A percentile compares a stretch with the other conserved stretches of the same genome.
Conservation (phyloP, 106 monocot species). For the Dioscorea alata region DNA sequence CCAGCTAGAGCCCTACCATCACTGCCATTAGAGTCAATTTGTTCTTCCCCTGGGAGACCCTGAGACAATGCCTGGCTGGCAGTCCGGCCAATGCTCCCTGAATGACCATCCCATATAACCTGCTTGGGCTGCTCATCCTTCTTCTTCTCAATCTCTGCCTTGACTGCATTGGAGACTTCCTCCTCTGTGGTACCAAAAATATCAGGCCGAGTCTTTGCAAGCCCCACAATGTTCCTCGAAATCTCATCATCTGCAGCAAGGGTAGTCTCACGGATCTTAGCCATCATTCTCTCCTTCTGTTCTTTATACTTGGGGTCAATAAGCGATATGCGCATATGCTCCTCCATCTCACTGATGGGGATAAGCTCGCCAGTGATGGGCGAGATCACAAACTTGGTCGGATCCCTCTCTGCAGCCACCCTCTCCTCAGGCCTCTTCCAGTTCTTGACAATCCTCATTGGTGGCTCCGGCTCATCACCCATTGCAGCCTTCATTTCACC, state of each 20-base stretch:
- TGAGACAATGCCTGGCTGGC: slow-evolving; percentile 90
- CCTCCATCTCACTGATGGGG: slow-evolving; percentile 96
- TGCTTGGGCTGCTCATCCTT: slow-evolving; percentile 96
- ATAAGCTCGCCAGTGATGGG: slow-evolving; percentile 96
- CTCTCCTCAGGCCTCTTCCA: slow-evolving; percentile 97
- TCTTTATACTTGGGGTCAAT: slow-evolving; percentile 99
- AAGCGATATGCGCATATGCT: slow-evolving; percentile 96
- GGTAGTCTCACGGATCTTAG: slow-evolving; percentile 92
- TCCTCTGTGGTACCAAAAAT: slow-evolving; percentile 99
- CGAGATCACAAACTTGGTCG: slow-evolving; percentile 89
- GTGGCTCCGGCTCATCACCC: slow-evolving; percentile 56
- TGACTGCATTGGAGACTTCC: slow-evolving; percentile 94
- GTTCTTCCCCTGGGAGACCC: slow-evolving; percentile 45
- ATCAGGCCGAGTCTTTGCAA: slow-evolving; percentile 91
- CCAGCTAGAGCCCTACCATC: slow-evolving; percentile 54
- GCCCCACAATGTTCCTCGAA: slow-evolving; percentile 91
- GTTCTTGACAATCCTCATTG: slow-evolving; percentile 98
- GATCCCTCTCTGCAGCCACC: slow-evolving; percentile 70
- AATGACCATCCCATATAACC: slow-evolving; percentile 97
- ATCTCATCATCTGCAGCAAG: slow-evolving; percentile 96
- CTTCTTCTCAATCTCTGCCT: slow-evolving; percentile 98
- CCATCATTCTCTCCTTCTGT: slow-evolving; percentile 99
- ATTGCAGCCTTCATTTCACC: slow-evolving; percentile 12
- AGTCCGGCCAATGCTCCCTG: slow-evolving; percentile 93
- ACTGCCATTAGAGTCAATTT: slow-evolving; percentile 24